These are phyloP conservation scores for Pleurotus citrinopileatus DNA, from an alignment of 768 basidiomycete genomes.

Conservation along the genomic window DNA sequence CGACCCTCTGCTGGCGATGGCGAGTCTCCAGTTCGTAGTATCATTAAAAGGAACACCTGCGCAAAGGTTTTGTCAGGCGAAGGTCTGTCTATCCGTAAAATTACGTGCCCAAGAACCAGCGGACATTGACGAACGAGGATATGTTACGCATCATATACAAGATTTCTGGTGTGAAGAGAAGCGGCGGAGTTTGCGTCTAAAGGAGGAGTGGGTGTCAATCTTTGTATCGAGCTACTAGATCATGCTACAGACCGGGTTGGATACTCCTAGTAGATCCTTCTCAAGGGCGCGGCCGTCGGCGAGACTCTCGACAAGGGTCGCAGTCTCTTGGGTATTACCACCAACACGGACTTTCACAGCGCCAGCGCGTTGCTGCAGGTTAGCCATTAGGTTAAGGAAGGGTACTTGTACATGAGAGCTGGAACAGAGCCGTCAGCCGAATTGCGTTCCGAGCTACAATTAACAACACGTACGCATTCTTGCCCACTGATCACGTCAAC, in stretches of 20 bases:
- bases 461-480: constrained; percentile 26
- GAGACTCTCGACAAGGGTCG: constrained; percentile 37
- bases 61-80: too few relatives aligned
- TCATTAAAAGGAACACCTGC: constrained; percentile 64
- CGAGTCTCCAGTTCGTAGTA: constrained; percentile 46
- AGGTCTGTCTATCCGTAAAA: too few relatives aligned
- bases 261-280: constrained; percentile 31
- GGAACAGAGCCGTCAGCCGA: not conserved
- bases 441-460: not conserved
- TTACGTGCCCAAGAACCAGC: constrained; percentile 58
- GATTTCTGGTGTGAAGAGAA: constrained; percentile 61
- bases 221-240: not conserved
- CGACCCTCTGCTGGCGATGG: constrained; percentile 57
- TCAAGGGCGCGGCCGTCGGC: constrained; percentile 36
- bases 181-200: constrained; percentile 37
- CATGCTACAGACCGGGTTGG: constrained; percentile 28
- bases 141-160: constrained; percentile 65
- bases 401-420: constrained; percentile 50
- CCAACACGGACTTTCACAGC: constrained; percentile 56
- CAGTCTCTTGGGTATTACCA: constrained; percentile 66
- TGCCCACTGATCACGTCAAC: constrained; percentile 25
- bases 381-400: constrained; percentile 66
- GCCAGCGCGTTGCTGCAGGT: constrained; percentile 55
- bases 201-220: not conserved
- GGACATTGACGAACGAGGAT: constrained; percentile 52